These are phyloP conservation scores for Populus tomentosa DNA, from an alignment of 441 rosid genomes.

Conservation along the genomic window DNA sequence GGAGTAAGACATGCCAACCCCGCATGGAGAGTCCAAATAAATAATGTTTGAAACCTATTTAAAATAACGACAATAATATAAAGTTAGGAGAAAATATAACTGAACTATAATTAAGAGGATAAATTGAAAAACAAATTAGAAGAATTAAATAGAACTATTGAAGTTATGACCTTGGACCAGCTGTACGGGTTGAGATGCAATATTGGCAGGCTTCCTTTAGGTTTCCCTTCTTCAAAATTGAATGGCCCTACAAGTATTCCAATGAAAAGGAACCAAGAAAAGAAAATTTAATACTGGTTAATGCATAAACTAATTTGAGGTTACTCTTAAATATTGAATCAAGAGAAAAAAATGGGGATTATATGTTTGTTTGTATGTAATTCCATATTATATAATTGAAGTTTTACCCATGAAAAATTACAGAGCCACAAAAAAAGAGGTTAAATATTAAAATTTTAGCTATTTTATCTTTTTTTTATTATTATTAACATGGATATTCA, in stretches of 20 bases:
- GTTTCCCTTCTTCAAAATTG: slow-evolving; percentile 34
- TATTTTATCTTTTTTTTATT: no score
- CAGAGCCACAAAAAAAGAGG: no score
- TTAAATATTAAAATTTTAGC: no score
- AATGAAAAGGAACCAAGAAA: not conserved
- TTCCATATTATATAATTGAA: no score
- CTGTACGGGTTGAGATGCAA: slow-evolving; percentile 55
- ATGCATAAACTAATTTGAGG: no score
- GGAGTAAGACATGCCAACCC: slow-evolving; percentile 55
- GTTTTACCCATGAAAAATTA: no score
- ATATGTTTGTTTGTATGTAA: no score
- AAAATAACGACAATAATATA: not conserved
- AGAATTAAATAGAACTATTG: not conserved
- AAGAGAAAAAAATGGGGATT: no score
- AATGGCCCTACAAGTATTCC: slow-evolving; percentile 45
- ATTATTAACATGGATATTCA: no score
- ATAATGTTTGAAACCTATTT: slow-evolving; percentile 54
- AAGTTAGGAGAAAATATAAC: not conserved
- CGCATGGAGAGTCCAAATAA: slow-evolving; percentile 61
- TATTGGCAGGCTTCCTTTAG: slow-evolving; percentile 33
- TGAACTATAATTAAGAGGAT: not conserved
- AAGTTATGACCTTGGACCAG: slow-evolving; percentile 56
- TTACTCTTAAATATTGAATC: no score
- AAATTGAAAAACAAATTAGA: not conserved
- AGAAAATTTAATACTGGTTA: no score